A percentile compares a stretch with the other conserved stretches of the same genome.
phyloP scores from a whole-genome alignment of 75 land plant species.

The Cupressus sempervirens region DNA sequence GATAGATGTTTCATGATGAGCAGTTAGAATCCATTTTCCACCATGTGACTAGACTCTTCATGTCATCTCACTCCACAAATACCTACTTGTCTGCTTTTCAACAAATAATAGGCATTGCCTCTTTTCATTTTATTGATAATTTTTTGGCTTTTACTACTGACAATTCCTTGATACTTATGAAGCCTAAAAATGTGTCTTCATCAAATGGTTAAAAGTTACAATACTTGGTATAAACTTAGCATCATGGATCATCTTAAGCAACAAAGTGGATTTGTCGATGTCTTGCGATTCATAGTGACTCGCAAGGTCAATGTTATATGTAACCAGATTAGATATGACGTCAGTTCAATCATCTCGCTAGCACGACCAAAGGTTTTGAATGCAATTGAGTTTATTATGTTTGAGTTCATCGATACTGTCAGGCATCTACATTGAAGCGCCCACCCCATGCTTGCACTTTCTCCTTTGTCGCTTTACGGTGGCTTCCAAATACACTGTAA shows the following conservation, averaged over 20 bases:
- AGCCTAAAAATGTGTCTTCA: slow-evolving; percentile 54
- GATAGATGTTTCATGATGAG: no score
- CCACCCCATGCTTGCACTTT: slow-evolving; percentile 52
- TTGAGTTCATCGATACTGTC: slow-evolving; percentile 54
- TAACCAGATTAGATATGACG: slow-evolving; percentile 53
- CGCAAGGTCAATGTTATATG: slow-evolving; percentile 36
- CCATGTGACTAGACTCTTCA: no score
- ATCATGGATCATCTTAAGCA: slow-evolving; percentile 34
- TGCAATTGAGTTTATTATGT: slow-evolving; percentile 60
- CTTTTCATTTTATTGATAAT: no score
- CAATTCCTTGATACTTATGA: slow-evolving; percentile 55
- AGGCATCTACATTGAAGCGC: slow-evolving; percentile 48
- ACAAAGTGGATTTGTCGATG: slow-evolving; percentile 12
- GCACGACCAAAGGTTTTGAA: slow-evolving; percentile 59
- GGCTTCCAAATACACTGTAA: slow-evolving; percentile 66
- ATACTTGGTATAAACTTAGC: slow-evolving; percentile 50
- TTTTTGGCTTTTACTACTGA: no score
- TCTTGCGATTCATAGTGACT: slow-evolving; percentile 11
- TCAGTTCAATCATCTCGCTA: slow-evolving; percentile 39
- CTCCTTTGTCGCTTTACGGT: slow-evolving; percentile 67
- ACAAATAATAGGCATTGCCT: no score
- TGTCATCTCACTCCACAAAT: no score
- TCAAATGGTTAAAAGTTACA: slow-evolving; percentile 58
- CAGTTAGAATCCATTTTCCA: no score
- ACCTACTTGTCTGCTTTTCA: no score